phyloP scores from a whole-genome alignment of 2,329 filamentous ascomycete genomes.

The Fusarium sp. region DNA sequence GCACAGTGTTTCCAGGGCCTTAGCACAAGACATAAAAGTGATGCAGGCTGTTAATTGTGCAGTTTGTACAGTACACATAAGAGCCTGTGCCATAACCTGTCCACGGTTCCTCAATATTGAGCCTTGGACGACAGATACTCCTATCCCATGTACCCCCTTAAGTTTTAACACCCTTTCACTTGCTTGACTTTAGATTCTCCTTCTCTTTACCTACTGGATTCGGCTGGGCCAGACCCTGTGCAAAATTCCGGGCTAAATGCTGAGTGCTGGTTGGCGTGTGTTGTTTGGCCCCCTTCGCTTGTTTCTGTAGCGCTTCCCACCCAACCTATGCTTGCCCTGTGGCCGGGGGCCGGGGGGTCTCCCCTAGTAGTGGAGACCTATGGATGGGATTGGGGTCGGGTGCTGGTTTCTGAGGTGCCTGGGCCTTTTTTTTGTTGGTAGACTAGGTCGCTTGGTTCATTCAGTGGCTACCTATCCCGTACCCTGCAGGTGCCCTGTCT shows the following conservation, averaged over 20 bases:
- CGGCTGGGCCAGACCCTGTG: constrained; percentile 38
- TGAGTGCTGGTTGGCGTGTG: constrained; percentile 34
- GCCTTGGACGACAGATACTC: constrained; percentile 20
- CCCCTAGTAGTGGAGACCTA: constrained; percentile 35
- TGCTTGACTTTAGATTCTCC: background rate
- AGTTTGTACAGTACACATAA: constrained; percentile 4
- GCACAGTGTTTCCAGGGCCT: constrained; percentile 16
- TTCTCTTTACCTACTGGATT: constrained; percentile 36
- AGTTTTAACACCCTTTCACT: constrained; percentile 5
- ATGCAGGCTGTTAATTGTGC: background rate
- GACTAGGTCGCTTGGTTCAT: constrained; percentile 4
- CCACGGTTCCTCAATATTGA: constrained; percentile 19
- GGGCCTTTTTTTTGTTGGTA: background rate
- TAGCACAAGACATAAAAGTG: background rate
- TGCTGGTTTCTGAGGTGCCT: constrained; percentile 32
- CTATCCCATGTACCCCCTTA: constrained; percentile 13
- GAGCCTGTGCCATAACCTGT: constrained; percentile 10
- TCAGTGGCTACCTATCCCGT: background rate
- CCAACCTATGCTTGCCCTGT: constrained; percentile 22
- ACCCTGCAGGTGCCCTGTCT: background rate
- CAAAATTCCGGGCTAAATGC: constrained; percentile 32
- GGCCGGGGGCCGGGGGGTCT: constrained; percentile 25
- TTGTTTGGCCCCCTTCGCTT: constrained; percentile 37
- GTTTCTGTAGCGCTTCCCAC: constrained; percentile 41
- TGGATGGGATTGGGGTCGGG: background rate